Conservation (phyloP, 139 green algal genomes). For the Coelastrella sp. region DNA sequence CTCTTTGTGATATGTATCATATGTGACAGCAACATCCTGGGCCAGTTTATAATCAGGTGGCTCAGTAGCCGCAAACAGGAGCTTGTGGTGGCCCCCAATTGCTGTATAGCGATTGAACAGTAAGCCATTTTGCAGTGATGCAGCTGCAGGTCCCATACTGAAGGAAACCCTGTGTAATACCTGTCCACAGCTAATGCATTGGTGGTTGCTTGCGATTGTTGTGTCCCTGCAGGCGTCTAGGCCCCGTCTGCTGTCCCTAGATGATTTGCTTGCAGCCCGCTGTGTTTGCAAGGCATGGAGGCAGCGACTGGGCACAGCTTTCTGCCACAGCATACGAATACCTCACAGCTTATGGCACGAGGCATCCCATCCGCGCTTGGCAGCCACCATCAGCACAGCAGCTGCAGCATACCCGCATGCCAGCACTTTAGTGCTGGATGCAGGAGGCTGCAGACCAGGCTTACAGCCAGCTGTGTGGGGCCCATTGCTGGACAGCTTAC, state of each 20-base stretch:
- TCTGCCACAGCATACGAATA: slow-evolving; percentile 29
- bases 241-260: slow-evolving; percentile 13
- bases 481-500: neutral
- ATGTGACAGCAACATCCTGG: too few relatives aligned
- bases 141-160: too few relatives aligned
- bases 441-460: neutral
- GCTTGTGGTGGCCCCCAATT: too few relatives aligned
- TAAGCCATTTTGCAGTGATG: too few relatives aligned
- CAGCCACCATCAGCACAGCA: neutral
- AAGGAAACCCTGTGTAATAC: too few relatives aligned
- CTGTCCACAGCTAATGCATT: too few relatives aligned
- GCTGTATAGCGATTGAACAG: too few relatives aligned
- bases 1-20: too few relatives aligned
- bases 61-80: too few relatives aligned
- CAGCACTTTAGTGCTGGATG: neutral
- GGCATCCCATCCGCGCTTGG: neutral
- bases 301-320: slow-evolving; percentile 20
- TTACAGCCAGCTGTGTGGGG: neutral
- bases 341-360: slow-evolving; percentile 33
- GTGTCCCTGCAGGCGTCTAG: slow-evolving; percentile 32
- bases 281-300: slow-evolving; percentile 34
- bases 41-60: too few relatives aligned
- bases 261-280: slow-evolving; percentile 19
- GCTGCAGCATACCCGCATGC: slow-evolving; percentile 36
- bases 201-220: too few relatives aligned